Base-by-base conservation (phyloP, 176 grass and related monocot genomes). In the Bolboschoenus planiculmis region DNA sequence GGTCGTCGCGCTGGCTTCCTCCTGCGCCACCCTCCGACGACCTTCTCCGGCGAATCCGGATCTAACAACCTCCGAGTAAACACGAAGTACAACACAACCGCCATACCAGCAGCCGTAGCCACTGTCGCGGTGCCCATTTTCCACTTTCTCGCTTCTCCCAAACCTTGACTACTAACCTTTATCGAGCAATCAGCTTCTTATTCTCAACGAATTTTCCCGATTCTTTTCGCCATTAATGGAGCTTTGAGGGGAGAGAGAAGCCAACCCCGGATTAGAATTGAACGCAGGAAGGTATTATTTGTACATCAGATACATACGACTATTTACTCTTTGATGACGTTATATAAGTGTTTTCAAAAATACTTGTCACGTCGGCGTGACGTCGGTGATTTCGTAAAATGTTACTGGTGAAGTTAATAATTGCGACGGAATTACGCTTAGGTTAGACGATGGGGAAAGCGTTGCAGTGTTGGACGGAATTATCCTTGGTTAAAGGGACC, bases 41-140 rank as follows among this genome's bases (percentile, higher is more conserved):
- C 36, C 86, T 5, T 89, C 79, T 47, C 84, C 67, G 39, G 42
- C 78, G 66, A 61, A 20, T 94, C 90, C 21, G 87, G 55, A 1
- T 87, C 48, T 20, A 89, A 63, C 78, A 98, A 56, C 56, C 90
- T 75, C 85, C 96, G 81, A 57, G 79, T 90, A 64, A 98, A 83
- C 43, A 98, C 82, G 82, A 90, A 95, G 75, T 98, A 98, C 13
- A 98, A 84, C 46, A 98, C 57, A 78, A 98, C 88, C 73, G 91
- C 96, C 79, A 90, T 90, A 14, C 90, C 96, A 78, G 94, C 86
- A 58, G 96, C 96, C 90, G 96, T 93, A 24, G 91, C 96, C 89
- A 98, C 87, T 84, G 92, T 89, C 84, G 87, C 92, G 74, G 92
- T 98, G 44, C 86, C 92, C 96, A 98, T 97, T 10, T 34, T 16